Percentiles rank a stretch among this genome's conserved stretches.
Evolutionary conservation across 2,329 filamentous ascomycete species (phyloP).

Genomic region (Bipolaris sorokiniana): DNA sequence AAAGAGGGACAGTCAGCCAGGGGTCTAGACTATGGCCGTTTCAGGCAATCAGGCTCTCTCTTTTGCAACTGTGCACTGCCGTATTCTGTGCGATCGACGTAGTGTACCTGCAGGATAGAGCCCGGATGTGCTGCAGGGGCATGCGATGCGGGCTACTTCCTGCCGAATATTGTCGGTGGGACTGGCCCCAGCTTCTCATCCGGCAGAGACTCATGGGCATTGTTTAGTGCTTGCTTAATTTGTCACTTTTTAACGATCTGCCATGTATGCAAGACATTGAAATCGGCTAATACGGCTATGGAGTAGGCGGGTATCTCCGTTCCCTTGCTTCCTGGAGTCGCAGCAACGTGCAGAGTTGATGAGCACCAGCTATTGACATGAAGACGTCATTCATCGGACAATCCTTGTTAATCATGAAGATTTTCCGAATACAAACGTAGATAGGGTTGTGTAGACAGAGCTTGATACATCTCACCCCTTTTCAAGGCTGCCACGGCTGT

Average conservation of each 20-base stretch:
- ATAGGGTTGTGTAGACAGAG: neutral
- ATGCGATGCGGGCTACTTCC: neutral
- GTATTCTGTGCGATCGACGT: constrained; percentile 8
- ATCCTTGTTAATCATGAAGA: neutral
- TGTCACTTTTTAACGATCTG: neutral
- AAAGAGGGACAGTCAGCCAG: neutral
- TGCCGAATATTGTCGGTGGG: neutral
- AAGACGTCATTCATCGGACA: neutral
- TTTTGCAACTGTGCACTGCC: neutral
- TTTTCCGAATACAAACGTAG: neutral
- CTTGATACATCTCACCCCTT: neutral
- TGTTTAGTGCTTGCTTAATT: neutral
- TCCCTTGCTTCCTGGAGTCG: neutral
- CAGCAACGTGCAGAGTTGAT: neutral
- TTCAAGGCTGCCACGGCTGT: neutral
- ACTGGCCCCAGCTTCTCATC: neutral
- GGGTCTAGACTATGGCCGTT: constrained; percentile 6
- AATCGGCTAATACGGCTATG: neutral
- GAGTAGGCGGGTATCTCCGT: neutral
- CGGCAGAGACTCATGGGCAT: neutral
- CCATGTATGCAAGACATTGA: constrained; percentile 1
- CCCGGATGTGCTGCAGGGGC: constrained; percentile 2
- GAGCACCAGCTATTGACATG: neutral
- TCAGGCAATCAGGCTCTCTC: neutral
- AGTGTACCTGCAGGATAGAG: neutral